A percentile compares a stretch with the other conserved stretches of the same genome.
These are phyloP conservation scores for Sophora flavescens DNA, from an alignment of 306 rosid genomes.

Conservation along the genomic window DNA sequence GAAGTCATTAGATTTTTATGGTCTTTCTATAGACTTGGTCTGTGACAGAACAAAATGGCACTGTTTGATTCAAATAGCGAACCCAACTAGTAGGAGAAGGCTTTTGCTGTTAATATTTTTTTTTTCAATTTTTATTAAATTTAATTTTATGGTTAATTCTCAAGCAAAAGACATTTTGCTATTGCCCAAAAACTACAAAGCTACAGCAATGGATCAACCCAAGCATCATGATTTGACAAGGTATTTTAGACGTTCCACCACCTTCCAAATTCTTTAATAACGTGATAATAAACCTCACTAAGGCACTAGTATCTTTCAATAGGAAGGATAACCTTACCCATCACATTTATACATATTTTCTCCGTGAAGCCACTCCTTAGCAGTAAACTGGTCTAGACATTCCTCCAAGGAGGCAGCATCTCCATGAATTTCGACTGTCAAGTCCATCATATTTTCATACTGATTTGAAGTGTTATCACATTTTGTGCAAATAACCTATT, in stretches of 20 bases:
- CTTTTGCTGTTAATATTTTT: background rate
- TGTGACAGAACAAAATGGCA: background rate
- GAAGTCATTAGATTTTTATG: background rate
- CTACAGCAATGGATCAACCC: background rate
- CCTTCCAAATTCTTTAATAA: background rate
- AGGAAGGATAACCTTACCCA: constrained; percentile 66
- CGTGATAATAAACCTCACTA: background rate
- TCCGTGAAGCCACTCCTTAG: constrained; percentile 85
- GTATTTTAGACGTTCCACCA: background rate
- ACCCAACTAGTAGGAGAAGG: background rate
- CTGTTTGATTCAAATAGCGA: background rate
- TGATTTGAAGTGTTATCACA: constrained; percentile 84
- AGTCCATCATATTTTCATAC: constrained; percentile 97
- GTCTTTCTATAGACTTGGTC: background rate
- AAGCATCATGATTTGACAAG: background rate
- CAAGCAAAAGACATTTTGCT: background rate
- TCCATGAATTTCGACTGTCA: constrained; percentile 97
- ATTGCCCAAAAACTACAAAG: background rate
- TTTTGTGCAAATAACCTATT: constrained; percentile 85
- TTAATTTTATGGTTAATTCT: background rate
- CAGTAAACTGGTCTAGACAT: constrained; percentile 94
- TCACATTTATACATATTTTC: constrained; percentile 98
- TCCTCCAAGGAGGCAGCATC: constrained; percentile 92
- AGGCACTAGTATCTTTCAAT: constrained; percentile 31
- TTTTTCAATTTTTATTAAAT: background rate